Base-by-base conservation (phyloP, 2,329 filamentous ascomycete genomes). In the Hymenoscyphus occultus region DNA sequence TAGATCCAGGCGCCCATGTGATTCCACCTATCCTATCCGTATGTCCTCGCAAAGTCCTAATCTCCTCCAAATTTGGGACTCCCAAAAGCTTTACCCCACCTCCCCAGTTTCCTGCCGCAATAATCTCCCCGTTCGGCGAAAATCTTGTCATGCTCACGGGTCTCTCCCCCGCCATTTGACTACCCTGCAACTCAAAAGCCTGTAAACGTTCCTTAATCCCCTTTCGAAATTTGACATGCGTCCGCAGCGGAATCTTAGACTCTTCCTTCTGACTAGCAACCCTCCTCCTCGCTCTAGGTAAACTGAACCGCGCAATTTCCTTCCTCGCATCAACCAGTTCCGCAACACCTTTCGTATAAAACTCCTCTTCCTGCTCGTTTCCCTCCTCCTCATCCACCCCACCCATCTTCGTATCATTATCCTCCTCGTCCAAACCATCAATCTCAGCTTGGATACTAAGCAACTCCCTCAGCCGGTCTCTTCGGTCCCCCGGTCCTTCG, bases 51-150 rank as follows among this genome's bases (percentile, higher is more conserved):
- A 96, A 81, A 4, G 86, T 88, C 72, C 83, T 85, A 75, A 89
- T 93, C 71, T 91, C 89, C 59, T 93, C 87, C 68, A 99, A 80
- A 71, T 88, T 90, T 1, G 93, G 94, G 22, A 97, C 89, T 64
- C 90, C 87, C 65, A 98, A 84, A 65, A 99, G 80, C 73, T 93
- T 94, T 69, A 99, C 88, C 60, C 91, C 90, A 61, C 95, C 95
- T 61, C 89, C 91, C 92, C 93, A 98, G 74, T 96, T 97, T 48
- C 95, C 95, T 2, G 92, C 91, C 2, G 94, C 95, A 42, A 98
- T 84, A 10, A 90, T 83, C 75, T 94, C 83, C 16, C 92, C 91
- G 72, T 91, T 90, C 0, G 95, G 95, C 7, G 94, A 89, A 78
- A 99, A 93, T 64, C 95, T 87, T 59, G 92, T 92, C 79, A 98